These are phyloP conservation scores for Nakaseomyces glabratus DNA, from an alignment of 1,139 yeast species.

Conservation along the genomic window DNA sequence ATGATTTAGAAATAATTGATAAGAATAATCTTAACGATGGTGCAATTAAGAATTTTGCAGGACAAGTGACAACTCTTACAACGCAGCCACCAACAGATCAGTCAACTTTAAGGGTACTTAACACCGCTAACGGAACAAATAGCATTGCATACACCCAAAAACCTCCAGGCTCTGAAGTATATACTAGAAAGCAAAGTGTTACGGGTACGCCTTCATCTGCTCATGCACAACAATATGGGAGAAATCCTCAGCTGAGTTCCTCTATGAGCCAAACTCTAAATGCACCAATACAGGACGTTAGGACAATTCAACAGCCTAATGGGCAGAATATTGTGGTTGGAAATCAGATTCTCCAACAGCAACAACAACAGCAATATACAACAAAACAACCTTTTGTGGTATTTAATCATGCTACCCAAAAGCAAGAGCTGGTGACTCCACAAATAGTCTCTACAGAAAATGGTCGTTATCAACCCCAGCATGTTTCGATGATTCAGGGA, in stretches of 20 bases:
- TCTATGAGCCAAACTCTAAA: not conserved
- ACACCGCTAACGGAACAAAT: conserved; percentile 1
- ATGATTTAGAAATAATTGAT: conserved; percentile 3
- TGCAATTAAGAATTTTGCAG: not conserved
- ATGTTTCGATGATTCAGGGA: conserved; percentile 1
- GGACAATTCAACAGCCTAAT: not conserved
- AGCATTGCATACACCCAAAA: conserved; percentile 1
- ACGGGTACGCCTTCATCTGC: not conserved
- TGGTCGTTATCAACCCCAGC: conserved; percentile 1
- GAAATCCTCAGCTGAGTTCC: not conserved
- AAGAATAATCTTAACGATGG: conserved; percentile 1
- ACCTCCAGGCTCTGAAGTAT: not conserved
- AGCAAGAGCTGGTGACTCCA: conserved; percentile 6
- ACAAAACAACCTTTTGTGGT: conserved; percentile 5
- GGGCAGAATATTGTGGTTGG: not conserved
- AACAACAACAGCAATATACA: conserved; percentile 1
- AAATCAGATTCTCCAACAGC: not conserved
- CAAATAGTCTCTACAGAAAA: conserved; percentile 1
- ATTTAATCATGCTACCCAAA: conserved; percentile 5
- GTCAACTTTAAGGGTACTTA: not conserved
- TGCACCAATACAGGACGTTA: not conserved
- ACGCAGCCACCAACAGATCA: conserved; percentile 2
- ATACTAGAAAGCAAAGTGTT: too few relatives aligned
- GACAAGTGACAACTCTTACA: not conserved
- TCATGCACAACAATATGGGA: not conserved